phyloP scores from a whole-genome alignment of 371 early-diverging fungal species.

The Funneliformis caledonium region DNA sequence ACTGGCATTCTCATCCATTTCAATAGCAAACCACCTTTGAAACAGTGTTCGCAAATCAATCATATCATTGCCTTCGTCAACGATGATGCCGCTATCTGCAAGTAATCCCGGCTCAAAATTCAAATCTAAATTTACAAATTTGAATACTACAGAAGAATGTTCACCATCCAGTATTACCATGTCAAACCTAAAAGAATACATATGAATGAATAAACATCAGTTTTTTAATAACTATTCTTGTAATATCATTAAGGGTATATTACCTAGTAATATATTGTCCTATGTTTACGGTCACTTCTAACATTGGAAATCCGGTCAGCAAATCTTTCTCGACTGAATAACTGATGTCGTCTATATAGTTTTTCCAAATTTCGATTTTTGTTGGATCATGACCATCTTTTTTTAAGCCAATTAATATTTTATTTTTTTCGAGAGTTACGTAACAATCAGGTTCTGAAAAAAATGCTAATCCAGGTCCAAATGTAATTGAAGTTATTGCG shows the following conservation, averaged over 20 bases:
- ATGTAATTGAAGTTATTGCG: constrained; percentile 59
- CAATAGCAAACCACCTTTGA: not conserved
- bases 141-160: constrained; percentile 52
- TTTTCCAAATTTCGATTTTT: constrained; percentile 57
- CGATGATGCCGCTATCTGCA: not conserved
- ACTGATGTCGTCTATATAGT: constrained; percentile 50
- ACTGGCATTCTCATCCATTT: not conserved
- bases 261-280: constrained; percentile 49
- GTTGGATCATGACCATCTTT: constrained; percentile 54
- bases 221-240: not conserved
- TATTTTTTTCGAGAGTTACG: constrained; percentile 56
- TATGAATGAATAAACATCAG: not conserved
- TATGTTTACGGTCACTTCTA: constrained; percentile 53
- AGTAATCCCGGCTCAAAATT: not conserved
- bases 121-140: constrained; percentile 43
- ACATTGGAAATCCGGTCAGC: constrained; percentile 51
- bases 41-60: not conserved
- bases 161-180: constrained; percentile 53
- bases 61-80: not conserved
- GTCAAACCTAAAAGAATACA: constrained; percentile 44
- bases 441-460: constrained; percentile 67
- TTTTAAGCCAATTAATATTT: constrained; percentile 57
- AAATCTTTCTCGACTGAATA: constrained; percentile 56
- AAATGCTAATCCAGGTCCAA: constrained; percentile 49
- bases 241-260: not conserved